Percentiles rank a stretch among this genome's conserved stretches.
These are phyloP conservation scores for Penicillium diatomitis DNA, from an alignment of 495 filamentous ascomycete genomes.

Conservation along the genomic window DNA sequence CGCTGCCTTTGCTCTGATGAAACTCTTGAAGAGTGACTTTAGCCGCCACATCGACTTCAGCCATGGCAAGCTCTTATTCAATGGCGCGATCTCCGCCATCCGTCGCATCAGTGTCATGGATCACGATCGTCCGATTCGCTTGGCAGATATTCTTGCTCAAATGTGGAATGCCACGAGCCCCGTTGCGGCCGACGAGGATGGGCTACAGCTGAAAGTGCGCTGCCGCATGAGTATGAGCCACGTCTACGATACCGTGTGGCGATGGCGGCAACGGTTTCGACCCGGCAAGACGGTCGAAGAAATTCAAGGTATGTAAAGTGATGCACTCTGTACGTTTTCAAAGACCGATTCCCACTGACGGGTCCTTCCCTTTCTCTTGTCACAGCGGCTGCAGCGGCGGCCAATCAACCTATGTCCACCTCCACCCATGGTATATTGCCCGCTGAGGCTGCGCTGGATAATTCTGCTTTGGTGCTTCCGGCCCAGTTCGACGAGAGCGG, in stretches of 20 bases:
- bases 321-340: no score
- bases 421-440: conserved; percentile 17
- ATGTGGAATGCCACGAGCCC: conserved; percentile 40
- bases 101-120: conserved; percentile 69
- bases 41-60: conserved; percentile 55
- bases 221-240: conserved; percentile 45
- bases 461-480: conserved; percentile 28
- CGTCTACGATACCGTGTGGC: conserved; percentile 43
- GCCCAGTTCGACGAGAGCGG: conserved; percentile 33
- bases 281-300: conserved; percentile 35
- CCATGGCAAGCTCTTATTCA: conserved; percentile 70
- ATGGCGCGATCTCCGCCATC: conserved; percentile 66
- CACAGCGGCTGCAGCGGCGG: conserved; percentile 16
- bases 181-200: conserved; percentile 28
- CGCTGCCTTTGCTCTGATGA: conserved; percentile 75
- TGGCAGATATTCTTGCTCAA: conserved; percentile 39
- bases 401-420: conserved; percentile 22
- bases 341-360: no score
- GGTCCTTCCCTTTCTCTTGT: no score
- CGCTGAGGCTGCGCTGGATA: conserved; percentile 25
- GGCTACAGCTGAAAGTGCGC: conserved; percentile 35
- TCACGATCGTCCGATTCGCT: conserved; percentile 68
- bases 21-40: conserved; percentile 76
- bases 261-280: conserved; percentile 38
- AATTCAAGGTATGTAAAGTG: conserved; percentile 22